Base-by-base conservation (phyloP, 2,329 filamentous ascomycete genomes). In the Pseudopithomyces maydicus region DNA sequence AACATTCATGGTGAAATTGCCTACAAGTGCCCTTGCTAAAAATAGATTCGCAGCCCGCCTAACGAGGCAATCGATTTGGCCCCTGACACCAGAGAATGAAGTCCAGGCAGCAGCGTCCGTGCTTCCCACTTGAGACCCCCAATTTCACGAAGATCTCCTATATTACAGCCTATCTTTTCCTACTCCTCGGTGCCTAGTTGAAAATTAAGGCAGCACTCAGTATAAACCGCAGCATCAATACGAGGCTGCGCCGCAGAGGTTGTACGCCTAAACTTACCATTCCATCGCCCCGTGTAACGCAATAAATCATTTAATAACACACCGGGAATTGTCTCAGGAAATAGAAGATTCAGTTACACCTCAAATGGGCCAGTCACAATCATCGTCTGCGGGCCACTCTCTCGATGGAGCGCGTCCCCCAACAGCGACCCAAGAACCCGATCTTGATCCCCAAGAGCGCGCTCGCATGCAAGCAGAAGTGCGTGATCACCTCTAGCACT, bases 361-460 rank as follows among this genome's bases (percentile, higher is more conserved):
- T 55, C 53, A 35, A 20, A 71, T 73, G 69, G 70, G 70, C 22
- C 68, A 70, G 52, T 57, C 54, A 14, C 64, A 70, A 41, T 71
- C 69, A 11, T 65, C 65, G 36, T 20, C 48, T 11, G n/a, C n/a
- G 6, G 58, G 36, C 10, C 63, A 63, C 23, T 15, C 48, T 7
- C 17, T 33, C 12, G 59, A 26, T 6, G 33, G 50, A 26, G 33
- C 54, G 42, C 43, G 52, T 35, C 43, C 52, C 5, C 14, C 52
- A 17, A 47, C 52, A 3, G 32, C 54, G 11, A 62, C 65, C 1
- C 64, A 65, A 22, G 66, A 70, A 49, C 64, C 65, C 3, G 61
- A 66, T 5, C 35, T 66, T 3, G 67, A 66, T 50, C 59, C 67
- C 0, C 64, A 69, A 39, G 67, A 70, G 57, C 58, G 64, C 29